Percentiles rank a stretch among this genome's conserved stretches.
These are phyloP conservation scores for Tothia fuscella DNA, from an alignment of 2,329 filamentous ascomycete genomes.

Conservation along the genomic window DNA sequence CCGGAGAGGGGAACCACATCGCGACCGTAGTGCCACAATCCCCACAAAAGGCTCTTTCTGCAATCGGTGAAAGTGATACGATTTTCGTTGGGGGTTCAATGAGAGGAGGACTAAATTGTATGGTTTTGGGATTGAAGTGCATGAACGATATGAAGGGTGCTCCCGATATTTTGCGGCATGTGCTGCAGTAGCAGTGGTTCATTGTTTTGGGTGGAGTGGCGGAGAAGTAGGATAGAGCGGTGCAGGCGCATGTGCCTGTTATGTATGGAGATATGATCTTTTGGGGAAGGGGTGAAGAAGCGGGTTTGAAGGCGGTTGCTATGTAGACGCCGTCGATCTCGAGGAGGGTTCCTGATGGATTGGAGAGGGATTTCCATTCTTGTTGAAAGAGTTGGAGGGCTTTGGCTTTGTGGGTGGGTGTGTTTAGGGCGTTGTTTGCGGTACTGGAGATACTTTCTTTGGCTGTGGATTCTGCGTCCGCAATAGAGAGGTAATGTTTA, in stretches of 20 bases:
- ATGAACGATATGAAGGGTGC: conserved; percentile 34
- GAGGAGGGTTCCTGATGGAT: conserved; percentile 23
- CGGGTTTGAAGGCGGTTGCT: conserved; percentile 20
- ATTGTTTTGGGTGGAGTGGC: conserved; percentile 24
- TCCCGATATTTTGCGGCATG: conserved; percentile 37
- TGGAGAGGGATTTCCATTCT: conserved; percentile 27
- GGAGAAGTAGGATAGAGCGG: conserved; percentile 30
- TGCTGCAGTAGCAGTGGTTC: conserved; percentile 35
- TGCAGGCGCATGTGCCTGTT: conserved; percentile 34
- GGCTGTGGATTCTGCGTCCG: conserved; percentile 24
- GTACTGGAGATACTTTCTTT: conserved; percentile 21
- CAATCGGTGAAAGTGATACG: conserved; percentile 1
- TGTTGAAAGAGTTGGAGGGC: conserved; percentile 20
- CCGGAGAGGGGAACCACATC: background rate
- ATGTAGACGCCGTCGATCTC: conserved; percentile 29
- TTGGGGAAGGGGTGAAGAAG: background rate
- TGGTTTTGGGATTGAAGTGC: conserved; percentile 21
- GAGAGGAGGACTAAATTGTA: conserved; percentile 23
- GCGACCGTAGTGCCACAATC: conserved; percentile 1
- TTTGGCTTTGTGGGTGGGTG: conserved; percentile 21
- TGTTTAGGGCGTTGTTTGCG: conserved; percentile 18
- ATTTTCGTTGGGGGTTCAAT: background rate
- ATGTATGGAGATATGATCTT: background rate
- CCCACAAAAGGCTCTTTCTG: conserved; percentile 1
- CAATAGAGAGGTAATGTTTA: conserved; percentile 16